Evolutionary conservation across 2,329 filamentous ascomycete genomes (phyloP), one percentile per base, ranked within the genome.

Genomic region (Penicillium sp.): DNA sequence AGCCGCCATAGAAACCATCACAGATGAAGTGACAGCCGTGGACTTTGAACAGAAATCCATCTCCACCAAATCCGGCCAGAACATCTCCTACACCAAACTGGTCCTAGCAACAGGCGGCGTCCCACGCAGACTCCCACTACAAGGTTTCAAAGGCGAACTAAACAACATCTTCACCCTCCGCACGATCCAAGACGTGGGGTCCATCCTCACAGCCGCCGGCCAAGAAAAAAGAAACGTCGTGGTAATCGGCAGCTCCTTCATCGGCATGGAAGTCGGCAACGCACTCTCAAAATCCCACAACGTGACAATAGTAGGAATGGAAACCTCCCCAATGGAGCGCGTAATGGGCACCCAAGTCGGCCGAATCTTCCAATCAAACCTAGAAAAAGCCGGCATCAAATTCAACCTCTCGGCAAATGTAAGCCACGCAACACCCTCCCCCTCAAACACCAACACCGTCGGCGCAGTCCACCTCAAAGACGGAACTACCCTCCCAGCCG

Each of bases 201-300:
- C 82, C 58, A 97, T 99, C 64, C 82, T 91, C 27, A 82, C 80
- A 1, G 91, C 91, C 7, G 89, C 96, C 7, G 79, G 84, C 29
- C 76, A 82, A 31, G 85, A 90, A 43, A 89, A 90, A 70, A 97
- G 96, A 82, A 97, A 96, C 75, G 86, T 99, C 64, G 91, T 96
- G 47, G 82, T 99, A 15, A 82, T 99, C 53, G 94, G 94, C 41
- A 93, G 89, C 58, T 96, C 91, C 0, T 99, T 99, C 76, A 99
- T 99, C 70, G 94, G 94, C 41, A 96, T 99, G 90, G 94, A 99
- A 76, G 85, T 96, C n/a, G 93, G 90, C 60, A 94, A 93, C 62
- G 88, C 80, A 53, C 78, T 96, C 0, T 87, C 89, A 44, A 89
- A 89, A 67, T 89, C 89, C 68, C 96, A 99, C 73, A 79, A 87